Evolutionary conservation across 2,329 filamentous ascomycete genomes (phyloP), one percentile per base, ranked within the genome.

Genomic region (Phialemoniopsis sp.): DNA sequence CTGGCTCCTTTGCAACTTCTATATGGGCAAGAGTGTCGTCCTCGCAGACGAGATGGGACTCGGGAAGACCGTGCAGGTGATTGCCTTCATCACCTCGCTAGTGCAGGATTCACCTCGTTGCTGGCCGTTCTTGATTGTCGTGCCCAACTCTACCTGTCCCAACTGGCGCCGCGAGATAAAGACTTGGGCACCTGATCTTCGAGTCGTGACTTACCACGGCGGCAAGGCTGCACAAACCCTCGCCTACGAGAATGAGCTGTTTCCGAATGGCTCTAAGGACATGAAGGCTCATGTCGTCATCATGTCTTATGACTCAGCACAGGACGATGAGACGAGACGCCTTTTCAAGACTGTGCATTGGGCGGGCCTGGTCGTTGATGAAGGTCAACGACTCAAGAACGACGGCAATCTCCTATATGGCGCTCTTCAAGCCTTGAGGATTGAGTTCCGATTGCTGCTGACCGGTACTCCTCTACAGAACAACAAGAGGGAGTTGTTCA

Each of bases 81-180:
- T 97, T 44, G 80, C 83, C 3, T 78, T 95, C 46, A 75, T 97
- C 44, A 81, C 87, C 2, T 82, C 84, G 1, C 64, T 97, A 29
- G 73, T 85, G 17, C 73, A 85, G 44, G 75, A 82, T 37, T 63
- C 63, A n/a, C 80, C 80, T 6, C 68, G 78, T 55, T 93, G 89
- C 61, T 97, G 87, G 77, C 93, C 93, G 0, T 97, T 96, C 56
- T 72, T 98, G 13, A 75, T 97, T 4, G 89, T 96, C 3, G 91
- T 95, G 1, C 93, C 93, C 1, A 97, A 97, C 56, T 84, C 91
- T 0, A 98, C 93, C 0, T 95, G 89, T 59, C 80, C 89, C n/a
- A 98, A 98, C 58, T 98, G 93, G 91, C 85, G 91, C 6, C 82
- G 91, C 36, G 93, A 98, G 58, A 89, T 97, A 60, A 94, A 95